A percentile compares a stretch with the other conserved stretches of the same genome.
phyloP scores from a whole-genome alignment of 108 stramenopile genomes.

The Ochromonas danica region DNA sequence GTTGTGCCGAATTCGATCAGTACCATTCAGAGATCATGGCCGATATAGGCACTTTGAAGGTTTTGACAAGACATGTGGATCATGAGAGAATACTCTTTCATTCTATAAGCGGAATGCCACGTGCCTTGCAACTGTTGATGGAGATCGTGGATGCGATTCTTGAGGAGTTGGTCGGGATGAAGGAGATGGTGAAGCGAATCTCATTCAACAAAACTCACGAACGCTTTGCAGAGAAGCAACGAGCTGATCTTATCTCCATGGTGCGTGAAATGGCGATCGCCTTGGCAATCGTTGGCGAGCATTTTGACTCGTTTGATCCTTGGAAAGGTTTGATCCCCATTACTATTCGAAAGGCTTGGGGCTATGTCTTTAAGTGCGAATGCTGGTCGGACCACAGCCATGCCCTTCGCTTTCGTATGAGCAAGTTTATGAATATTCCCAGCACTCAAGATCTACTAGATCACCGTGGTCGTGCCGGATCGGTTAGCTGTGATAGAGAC shows the following conservation, averaged over 20 bases:
- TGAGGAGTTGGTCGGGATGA: background rate
- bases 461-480: too few species aligned
- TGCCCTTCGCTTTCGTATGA: too few species aligned
- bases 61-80: background rate
- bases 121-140: background rate
- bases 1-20: background rate
- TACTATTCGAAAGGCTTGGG: too few species aligned
- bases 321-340: background rate
- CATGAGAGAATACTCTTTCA: background rate
- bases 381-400: too few species aligned
- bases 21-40: background rate
- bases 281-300: background rate
- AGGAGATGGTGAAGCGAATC: background rate
- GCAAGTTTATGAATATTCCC: too few species aligned
- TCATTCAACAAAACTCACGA: background rate
- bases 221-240: background rate
- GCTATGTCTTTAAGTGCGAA: too few species aligned
- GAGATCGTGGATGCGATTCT: background rate
- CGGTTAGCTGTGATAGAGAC: too few species aligned
- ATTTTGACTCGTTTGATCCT: too few species aligned
- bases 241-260: background rate
- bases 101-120: background rate
- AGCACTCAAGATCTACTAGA: too few species aligned
- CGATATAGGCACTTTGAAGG: background rate
- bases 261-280: background rate